Conservation (phyloP, 768 basidiomycete genomes). For the Hygrophoropsis aurantiaca region DNA sequence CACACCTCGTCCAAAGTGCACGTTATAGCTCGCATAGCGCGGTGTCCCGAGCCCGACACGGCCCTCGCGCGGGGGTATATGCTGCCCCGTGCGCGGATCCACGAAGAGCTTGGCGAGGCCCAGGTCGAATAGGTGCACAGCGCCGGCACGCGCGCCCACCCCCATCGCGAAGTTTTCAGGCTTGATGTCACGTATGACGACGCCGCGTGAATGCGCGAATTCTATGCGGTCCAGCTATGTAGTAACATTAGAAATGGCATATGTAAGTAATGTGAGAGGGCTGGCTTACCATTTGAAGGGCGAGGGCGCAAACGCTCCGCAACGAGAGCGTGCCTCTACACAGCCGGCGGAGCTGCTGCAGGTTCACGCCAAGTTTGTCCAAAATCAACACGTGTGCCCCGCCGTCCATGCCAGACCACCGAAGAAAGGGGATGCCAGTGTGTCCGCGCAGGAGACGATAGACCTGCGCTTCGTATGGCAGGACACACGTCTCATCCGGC, state of each 20-base stretch:
- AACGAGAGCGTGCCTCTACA: constrained; percentile 16
- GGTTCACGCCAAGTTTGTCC: constrained; percentile 19
- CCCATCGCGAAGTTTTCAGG: constrained; percentile 22
- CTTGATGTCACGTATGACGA: constrained; percentile 22
- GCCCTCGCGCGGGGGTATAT: constrained; percentile 13
- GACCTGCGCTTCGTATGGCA: too few relatives aligned
- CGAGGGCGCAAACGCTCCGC: constrained; percentile 22
- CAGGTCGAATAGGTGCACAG: constrained; percentile 20
- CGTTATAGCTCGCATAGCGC: constrained; percentile 12
- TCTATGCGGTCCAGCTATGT: constrained; percentile 16
- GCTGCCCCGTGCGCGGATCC: constrained; percentile 10
- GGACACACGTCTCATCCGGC: neutral
- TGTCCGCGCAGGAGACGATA: constrained; percentile 12
- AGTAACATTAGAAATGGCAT: neutral
- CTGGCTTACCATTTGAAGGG: constrained; percentile 19
- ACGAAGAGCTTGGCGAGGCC: constrained; percentile 12
- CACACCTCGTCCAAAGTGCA: constrained; percentile 13
- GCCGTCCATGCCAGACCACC: constrained; percentile 13
- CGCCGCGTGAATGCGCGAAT: constrained; percentile 13
- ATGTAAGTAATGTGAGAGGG: neutral
- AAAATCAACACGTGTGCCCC: constrained; percentile 13
- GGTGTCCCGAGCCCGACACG: constrained; percentile 12
- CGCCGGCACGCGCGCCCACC: neutral
- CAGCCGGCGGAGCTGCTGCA: constrained; percentile 11
- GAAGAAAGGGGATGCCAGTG: constrained; percentile 11